Percentiles rank a stretch among this genome's conserved stretches.
These are phyloP conservation scores for Ilex aquifolium DNA, from an alignment of 257 asterid genomes.

Conservation along the genomic window DNA sequence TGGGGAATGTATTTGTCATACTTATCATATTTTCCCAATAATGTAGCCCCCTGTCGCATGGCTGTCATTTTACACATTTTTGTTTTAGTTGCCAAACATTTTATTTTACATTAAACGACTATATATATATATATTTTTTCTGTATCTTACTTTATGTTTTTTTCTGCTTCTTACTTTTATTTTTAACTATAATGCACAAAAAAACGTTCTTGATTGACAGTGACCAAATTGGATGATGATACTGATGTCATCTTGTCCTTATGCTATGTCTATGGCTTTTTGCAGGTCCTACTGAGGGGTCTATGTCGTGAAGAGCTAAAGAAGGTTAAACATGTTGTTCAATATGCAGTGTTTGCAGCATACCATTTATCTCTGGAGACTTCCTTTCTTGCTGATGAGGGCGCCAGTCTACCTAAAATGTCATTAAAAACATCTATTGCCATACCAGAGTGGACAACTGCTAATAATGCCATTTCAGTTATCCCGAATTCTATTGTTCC, in stretches of 20 bases:
- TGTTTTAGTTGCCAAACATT: too few relatives aligned
- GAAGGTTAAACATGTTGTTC: constrained; percentile 74
- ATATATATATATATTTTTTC: too few relatives aligned
- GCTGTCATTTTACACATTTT: too few relatives aligned
- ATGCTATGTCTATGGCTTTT: constrained; percentile 12
- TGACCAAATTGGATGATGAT: too few relatives aligned
- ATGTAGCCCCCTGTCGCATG: too few relatives aligned
- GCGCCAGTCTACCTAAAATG: constrained; percentile 69
- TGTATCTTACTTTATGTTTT: too few relatives aligned
- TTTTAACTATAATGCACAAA: too few relatives aligned
- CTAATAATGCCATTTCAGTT: constrained; percentile 26
- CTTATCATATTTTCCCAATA: too few relatives aligned
- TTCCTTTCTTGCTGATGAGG: constrained; percentile 93
- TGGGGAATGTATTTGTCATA: too few relatives aligned
- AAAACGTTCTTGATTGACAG: too few relatives aligned
- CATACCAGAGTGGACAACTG: constrained; percentile 26
- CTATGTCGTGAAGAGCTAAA: constrained; percentile 65
- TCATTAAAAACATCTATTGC: constrained; percentile 23
- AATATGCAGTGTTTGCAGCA: constrained; percentile 89
- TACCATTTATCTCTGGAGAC: constrained; percentile 85
- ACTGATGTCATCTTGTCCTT: neutral
- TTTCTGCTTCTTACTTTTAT: too few relatives aligned
- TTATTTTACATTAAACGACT: too few relatives aligned
- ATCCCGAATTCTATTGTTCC: constrained; percentile 24
- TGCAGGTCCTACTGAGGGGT: constrained; percentile 79